Base-by-base conservation (phyloP, 768 basidiomycete species). In the Austroboletus eburneus region DNA sequence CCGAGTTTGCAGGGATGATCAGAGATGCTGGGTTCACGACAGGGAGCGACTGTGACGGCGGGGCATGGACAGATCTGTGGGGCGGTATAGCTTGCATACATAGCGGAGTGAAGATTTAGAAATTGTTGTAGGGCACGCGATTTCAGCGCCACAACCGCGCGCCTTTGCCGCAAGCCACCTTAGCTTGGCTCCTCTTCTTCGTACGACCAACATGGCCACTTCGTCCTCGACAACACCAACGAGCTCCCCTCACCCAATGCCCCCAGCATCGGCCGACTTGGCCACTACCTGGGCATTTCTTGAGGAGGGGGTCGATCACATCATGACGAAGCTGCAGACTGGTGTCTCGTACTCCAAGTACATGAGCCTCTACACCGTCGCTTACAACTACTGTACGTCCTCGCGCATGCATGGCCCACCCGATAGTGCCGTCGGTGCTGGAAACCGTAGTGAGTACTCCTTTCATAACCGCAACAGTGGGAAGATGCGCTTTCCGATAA, bases 341-440 rank as follows among this genome's bases (percentile, higher is more conserved):
- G 90, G 90, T 50, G 85, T 92, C 43, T 90, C 90, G 18, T 90
- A 88, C 69, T 86, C 87, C 50, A 90, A 82, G 76, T 91, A 91
- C 65, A 91, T 87, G 90, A 77, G 66, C 52, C 73, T 83, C 49
- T 92, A 97, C 69, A 95, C 93, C 20, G 90, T 92, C 43, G 88
- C 91, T 9, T 98, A 99, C 76, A 97, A 98, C 72, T 98, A 95
- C 66, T 99, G 96, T 63, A 97, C 91, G 22, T 87, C 87, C 23
- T 87, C 87, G 3, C 85, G 83, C 66, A 86, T 85, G 83, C 79
- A 78, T 58, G 74, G 75, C 39, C 69, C 61, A 20, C 69, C 72
- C 17, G 68, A 72, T 21, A 58, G 59, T n/a, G 23, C 45, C 20
- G 56, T 65, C 3, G 63, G 67, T 9, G 49, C 69, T 16, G 68